These are phyloP conservation scores for Ogataea pignaliae DNA, from an alignment of 805 yeast genomes.

Conservation along the genomic window DNA sequence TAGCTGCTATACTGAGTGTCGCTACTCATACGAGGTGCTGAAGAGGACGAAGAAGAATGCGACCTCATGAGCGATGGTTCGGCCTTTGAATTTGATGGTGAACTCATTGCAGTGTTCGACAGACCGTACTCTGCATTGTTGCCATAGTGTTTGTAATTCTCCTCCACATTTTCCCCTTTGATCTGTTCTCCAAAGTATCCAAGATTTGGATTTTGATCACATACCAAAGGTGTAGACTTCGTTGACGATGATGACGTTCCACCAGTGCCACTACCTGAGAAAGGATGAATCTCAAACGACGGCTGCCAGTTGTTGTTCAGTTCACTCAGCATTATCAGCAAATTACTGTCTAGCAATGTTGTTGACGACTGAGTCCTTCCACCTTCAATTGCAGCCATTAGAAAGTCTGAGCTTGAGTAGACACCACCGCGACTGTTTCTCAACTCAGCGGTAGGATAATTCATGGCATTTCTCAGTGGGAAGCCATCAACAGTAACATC, in stretches of 20 bases:
- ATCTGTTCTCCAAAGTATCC: background rate
- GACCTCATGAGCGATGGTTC: no score
- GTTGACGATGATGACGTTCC: background rate
- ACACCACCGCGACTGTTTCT: background rate
- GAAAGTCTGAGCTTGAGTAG: no score
- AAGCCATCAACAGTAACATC: no score
- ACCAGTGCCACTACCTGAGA: background rate
- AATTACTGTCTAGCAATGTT: background rate
- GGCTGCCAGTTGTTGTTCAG: slow-evolving; percentile 16
- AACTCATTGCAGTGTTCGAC: no score
- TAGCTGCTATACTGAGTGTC: no score
- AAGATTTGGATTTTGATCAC: no score
- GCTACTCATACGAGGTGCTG: no score
- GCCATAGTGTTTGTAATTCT: no score
- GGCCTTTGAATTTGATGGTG: no score
- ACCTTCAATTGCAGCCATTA: background rate
- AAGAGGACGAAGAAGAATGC: no score
- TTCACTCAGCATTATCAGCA: slow-evolving; percentile 6
- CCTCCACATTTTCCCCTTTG: background rate
- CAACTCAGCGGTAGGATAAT: background rate
- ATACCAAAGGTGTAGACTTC: background rate
- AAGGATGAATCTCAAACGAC: slow-evolving; percentile 8
- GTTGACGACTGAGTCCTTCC: background rate
- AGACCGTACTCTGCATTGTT: no score
- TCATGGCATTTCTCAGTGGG: background rate